A percentile compares a stretch with the other conserved stretches of the same genome.
Conservation (phyloP, 805 yeast genomes). For the Saturnispora diversa region DNA sequence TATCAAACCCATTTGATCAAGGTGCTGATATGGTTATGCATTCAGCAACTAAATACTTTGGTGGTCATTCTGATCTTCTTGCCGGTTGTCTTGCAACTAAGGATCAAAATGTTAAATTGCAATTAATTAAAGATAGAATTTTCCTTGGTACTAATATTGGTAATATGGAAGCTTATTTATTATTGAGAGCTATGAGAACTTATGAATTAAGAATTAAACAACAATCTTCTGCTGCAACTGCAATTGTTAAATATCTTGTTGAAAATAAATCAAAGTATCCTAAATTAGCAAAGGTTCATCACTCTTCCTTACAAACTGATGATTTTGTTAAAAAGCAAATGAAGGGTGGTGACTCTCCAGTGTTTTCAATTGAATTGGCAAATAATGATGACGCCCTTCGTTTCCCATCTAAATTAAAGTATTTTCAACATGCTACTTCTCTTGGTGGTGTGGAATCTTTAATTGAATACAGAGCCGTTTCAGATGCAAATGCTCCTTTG, state of each 20-base stretch:
- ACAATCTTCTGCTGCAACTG: constrained; percentile 57
- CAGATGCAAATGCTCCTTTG: constrained; percentile 49
- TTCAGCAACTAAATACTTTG: constrained; percentile 88
- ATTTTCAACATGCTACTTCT: constrained; percentile 86
- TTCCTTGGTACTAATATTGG: constrained; percentile 73
- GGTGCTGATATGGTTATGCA: constrained; percentile 90
- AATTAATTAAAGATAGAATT: constrained; percentile 54
- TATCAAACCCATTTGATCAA: constrained; percentile 68
- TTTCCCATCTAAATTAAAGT: constrained; percentile 57
- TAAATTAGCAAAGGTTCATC: constrained; percentile 46
- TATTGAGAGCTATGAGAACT: constrained; percentile 75
- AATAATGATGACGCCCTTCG: constrained; percentile 47
- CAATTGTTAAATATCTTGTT: constrained; percentile 50
- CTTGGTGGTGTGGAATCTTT: constrained; percentile 88
- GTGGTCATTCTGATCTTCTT: constrained; percentile 89
- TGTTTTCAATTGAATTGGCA: constrained; percentile 55
- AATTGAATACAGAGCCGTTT: constrained; percentile 83
- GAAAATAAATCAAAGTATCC: constrained; percentile 43
- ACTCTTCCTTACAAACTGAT: constrained; percentile 73
- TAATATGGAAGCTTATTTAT: constrained; percentile 64
- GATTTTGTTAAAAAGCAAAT: constrained; percentile 58
- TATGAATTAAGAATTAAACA: constrained; percentile 59
- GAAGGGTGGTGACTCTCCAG: constrained; percentile 61
- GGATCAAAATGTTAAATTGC: constrained; percentile 36
- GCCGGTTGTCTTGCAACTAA: constrained; percentile 77